Conservation (phyloP, 352 stramenopile genomes). For the Phytopythium chamaehyphon region DNA sequence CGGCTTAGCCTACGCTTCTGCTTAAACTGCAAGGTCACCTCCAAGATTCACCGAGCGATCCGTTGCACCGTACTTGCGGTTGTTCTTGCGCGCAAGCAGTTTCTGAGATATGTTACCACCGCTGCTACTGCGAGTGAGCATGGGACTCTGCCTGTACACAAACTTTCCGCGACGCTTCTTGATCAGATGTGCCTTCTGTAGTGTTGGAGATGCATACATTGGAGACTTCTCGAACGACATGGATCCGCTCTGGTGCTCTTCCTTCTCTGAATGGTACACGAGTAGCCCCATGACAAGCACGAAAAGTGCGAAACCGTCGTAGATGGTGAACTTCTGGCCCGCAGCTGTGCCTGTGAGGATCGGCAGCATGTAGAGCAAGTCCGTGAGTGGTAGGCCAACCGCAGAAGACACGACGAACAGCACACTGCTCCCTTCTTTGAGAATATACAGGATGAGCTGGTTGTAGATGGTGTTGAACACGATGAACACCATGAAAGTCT, state of each 20-base stretch:
- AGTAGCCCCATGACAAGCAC: constrained; percentile 82
- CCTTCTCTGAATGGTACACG: constrained; percentile 88
- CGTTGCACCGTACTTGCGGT: constrained; percentile 57
- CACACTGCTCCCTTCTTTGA: constrained; percentile 86
- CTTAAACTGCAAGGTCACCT: neutral
- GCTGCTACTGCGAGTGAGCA: constrained; percentile 47
- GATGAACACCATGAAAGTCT: constrained; percentile 82
- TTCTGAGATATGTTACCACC: constrained; percentile 50
- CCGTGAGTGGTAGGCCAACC: constrained; percentile 73
- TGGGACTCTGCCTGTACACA: constrained; percentile 81
- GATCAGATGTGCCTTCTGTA: constrained; percentile 85
- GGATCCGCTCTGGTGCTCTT: constrained; percentile 54
- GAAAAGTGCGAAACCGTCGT: constrained; percentile 86
- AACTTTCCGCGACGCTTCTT: constrained; percentile 72
- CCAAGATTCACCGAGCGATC: constrained; percentile 2
- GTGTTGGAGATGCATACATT: constrained; percentile 80
- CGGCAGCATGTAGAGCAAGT: constrained; percentile 83
- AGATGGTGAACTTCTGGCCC: constrained; percentile 78
- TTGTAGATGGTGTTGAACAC: constrained; percentile 88
- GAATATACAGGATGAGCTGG: constrained; percentile 88
- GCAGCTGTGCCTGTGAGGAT: constrained; percentile 64
- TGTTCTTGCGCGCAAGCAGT: constrained; percentile 40
- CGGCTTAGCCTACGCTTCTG: neutral
- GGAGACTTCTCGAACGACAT: constrained; percentile 78
- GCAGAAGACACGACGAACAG: constrained; percentile 86